phyloP scores from a whole-genome alignment of 768 basidiomycete species.

The Mycena indigotica region DNA sequence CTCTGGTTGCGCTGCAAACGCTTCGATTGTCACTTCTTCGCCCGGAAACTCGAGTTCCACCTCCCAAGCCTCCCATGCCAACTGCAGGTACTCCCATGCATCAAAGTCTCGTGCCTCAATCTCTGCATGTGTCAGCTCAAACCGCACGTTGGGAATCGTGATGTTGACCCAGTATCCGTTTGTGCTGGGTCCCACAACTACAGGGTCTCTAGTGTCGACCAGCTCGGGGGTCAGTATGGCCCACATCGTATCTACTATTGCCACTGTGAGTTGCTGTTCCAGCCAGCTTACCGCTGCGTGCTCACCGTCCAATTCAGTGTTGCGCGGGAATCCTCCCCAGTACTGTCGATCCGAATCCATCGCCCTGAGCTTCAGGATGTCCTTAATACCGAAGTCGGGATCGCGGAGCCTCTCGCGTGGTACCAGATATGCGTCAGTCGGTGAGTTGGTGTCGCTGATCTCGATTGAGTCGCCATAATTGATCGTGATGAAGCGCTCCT shows the following conservation, averaged over 20 bases:
- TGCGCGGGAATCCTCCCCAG: background rate
- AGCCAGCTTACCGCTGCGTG: conserved; percentile 13
- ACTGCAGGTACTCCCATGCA: no score
- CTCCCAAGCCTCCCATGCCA: no score
- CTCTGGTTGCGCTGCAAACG: no score
- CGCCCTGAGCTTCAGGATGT: conserved; percentile 10
- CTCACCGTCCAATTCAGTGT: conserved; percentile 2
- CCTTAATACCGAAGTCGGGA: background rate
- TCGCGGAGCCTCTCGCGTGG: background rate
- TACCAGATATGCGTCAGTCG: conserved; percentile 10
- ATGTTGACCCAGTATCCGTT: background rate
- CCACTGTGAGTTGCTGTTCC: background rate
- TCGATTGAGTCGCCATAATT: background rate
- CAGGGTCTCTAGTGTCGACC: no score
- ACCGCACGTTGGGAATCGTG: background rate
- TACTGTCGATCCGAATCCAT: background rate
- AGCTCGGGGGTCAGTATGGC: background rate
- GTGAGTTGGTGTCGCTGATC: conserved; percentile 3
- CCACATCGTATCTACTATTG: background rate
- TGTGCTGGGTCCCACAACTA: background rate
- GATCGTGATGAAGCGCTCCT: background rate
- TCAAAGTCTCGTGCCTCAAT: background rate
- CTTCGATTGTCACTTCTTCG: no score
- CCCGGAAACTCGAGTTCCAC: no score
- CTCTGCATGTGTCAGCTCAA: background rate